Evolutionary conservation across 2,329 filamentous ascomycete species (phyloP), one percentile per base, ranked within the genome.

Genomic region (Periconia sp.): DNA sequence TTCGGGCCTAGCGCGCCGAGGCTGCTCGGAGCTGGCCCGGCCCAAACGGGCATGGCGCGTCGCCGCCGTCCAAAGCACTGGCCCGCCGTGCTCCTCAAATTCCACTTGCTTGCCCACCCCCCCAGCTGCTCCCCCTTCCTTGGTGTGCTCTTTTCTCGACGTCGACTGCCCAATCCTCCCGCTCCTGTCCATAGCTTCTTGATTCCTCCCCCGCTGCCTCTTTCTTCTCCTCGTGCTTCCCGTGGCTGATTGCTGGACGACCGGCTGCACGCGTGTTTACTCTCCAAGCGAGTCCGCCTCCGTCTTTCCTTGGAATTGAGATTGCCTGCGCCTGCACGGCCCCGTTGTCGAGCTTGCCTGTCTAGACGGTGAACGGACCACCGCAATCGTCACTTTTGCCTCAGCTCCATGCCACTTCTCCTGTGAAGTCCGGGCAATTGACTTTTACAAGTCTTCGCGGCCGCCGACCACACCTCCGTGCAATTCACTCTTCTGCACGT

Each of bases 391-490:
- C 6, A 33, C 37, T 19, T 46, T 48, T 48, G 37, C 33, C 43
- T 48, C 36, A 44, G 34, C 37, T 33, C 29, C 46, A 52, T 51
- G 49, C 42, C 26, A 46, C 39, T 44, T 46, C 44, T 52, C 52
- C 46, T 49, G 40, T 51, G 31, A 39, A 31, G n/a, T 30, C 30
- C 40, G 36, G 44, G 43, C 23, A 10, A 28, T 26, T 18, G 39
- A 39, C 36, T 29, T 31, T 18, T 36, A 32, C 32, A 44, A 36
- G n/a, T n/a, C n/a, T n/a, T n/a, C n/a, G n/a, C n/a, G n/a, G n/a
- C n/a, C 49, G 45, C 12, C 36, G 24, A 34, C 36, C 41, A 19
- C 26, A 16, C 31, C 11, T 24, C 8, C 40, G 18, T 23, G 18
- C 16, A 31, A 31, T 15, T 15, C 13, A 5, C 11, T 12, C 23